Evolutionary conservation across 2,329 filamentous ascomycete genomes (phyloP).

Genomic region (Neonectria ditissima): DNA sequence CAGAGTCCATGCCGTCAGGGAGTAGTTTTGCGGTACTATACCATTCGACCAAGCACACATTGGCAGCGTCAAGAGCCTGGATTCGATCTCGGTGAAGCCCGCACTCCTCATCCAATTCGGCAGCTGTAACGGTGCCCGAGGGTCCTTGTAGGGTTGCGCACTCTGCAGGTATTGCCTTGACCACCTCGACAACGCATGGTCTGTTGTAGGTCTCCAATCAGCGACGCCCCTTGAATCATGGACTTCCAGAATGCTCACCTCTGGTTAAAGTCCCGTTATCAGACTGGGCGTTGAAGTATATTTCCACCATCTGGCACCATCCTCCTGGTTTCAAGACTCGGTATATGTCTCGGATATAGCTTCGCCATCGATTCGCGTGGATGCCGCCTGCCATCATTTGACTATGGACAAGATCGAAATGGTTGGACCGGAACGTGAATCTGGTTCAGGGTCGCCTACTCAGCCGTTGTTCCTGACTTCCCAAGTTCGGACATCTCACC

Average conservation of each 20-base stretch:
- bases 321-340: slow-evolving; percentile 79
- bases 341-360: slow-evolving; percentile 81
- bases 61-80: slow-evolving; percentile 73
- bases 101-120: slow-evolving; percentile 68
- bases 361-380: slow-evolving; percentile 76
- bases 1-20: background rate
- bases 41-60: slow-evolving; percentile 77
- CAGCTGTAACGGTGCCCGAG: slow-evolving; percentile 71
- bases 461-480: slow-evolving; percentile 13
- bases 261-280: slow-evolving; percentile 82
- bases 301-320: slow-evolving; percentile 90
- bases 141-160: slow-evolving; percentile 73
- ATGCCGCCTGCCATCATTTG: slow-evolving; percentile 79
- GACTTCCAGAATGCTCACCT: slow-evolving; percentile 52
- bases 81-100: slow-evolving; percentile 77
- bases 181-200: slow-evolving; percentile 75
- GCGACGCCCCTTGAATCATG: background rate
- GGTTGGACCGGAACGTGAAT: slow-evolving; percentile 75
- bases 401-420: slow-evolving; percentile 89
- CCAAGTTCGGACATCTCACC: slow-evolving; percentile 52
- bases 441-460: slow-evolving; percentile 46
- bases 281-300: slow-evolving; percentile 87
- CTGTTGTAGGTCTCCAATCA: slow-evolving; percentile 50
- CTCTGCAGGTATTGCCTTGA: slow-evolving; percentile 73
- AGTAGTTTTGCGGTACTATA: slow-evolving; percentile 49